Evolutionary conservation across 371 early-diverging fungal species (phyloP).

Genomic region (Basidiobolus meristosporus): DNA sequence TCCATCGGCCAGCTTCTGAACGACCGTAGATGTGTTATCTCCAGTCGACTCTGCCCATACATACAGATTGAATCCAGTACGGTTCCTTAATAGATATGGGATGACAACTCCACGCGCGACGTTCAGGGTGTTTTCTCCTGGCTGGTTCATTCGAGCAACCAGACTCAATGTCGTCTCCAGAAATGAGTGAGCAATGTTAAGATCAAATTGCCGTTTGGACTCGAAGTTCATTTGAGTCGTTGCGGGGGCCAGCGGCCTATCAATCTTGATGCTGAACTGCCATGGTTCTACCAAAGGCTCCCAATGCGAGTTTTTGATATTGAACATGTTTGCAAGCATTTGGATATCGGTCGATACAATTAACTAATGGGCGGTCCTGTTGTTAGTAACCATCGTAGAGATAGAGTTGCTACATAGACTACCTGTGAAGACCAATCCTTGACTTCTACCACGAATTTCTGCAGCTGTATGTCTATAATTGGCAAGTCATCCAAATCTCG

Average conservation of each 20-base stretch:
- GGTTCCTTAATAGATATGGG: conserved; percentile 76
- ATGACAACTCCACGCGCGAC: conserved; percentile 5
- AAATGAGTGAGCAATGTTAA: conserved; percentile 61
- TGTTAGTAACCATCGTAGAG: no score
- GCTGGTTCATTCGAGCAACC: no score
- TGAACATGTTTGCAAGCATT: conserved; percentile 76
- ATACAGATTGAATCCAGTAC: conserved; percentile 74
- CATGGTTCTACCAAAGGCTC: conserved; percentile 92
- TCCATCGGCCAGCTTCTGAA: conserved; percentile 47
- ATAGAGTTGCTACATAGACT: no score
- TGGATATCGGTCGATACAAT: conserved; percentile 48
- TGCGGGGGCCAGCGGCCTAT: no score
- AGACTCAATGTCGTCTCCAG: conserved; percentile 45
- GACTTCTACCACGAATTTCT: conserved; percentile 55
- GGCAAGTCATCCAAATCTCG: conserved; percentile 85
- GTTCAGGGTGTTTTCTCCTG: no score
- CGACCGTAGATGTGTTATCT: conserved; percentile 26
- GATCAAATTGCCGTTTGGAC: conserved; percentile 41
- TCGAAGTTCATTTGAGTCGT: conserved; percentile 8
- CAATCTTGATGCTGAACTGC: conserved; percentile 33
- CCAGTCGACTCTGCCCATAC: conserved; percentile 59
- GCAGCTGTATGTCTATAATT: conserved; percentile 67
- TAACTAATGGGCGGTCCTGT: no score
- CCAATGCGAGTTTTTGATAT: conserved; percentile 94
- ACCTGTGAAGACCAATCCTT: conserved; percentile 88